Evolutionary conservation across 2,329 filamentous ascomycete species (phyloP).

Genomic region (Fusarium falciforme): DNA sequence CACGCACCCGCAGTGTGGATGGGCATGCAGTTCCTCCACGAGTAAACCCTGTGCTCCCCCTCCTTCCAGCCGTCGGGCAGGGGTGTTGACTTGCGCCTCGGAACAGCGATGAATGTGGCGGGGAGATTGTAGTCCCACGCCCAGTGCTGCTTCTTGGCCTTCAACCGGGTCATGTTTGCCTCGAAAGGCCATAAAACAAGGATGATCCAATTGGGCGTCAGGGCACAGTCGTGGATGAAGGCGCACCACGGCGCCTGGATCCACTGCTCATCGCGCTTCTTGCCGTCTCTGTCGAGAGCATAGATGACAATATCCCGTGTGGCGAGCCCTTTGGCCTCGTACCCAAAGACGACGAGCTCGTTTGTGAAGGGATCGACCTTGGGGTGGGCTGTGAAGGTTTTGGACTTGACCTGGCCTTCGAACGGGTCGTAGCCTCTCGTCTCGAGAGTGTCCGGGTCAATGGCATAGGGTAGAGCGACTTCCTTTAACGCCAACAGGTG

Average conservation of each 20-base stretch:
- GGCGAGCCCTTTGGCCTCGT: background rate
- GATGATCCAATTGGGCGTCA: background rate
- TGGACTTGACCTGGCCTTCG: background rate
- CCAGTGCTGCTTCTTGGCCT: background rate
- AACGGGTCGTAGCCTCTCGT: background rate
- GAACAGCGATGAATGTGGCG: background rate
- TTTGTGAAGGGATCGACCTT: background rate
- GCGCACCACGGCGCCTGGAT: background rate
- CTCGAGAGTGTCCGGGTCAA: background rate
- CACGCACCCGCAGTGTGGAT: conserved; percentile 19
- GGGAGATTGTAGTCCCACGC: background rate
- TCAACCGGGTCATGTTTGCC: background rate
- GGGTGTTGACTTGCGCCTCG: background rate
- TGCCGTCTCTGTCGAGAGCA: background rate
- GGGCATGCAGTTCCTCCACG: background rate
- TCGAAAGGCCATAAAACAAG: background rate
- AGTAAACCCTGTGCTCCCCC: background rate
- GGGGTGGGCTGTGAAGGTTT: background rate
- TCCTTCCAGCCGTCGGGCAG: background rate
- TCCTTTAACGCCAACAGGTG: background rate
- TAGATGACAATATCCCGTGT: background rate
- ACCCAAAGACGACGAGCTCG: background rate
- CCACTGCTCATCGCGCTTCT: background rate
- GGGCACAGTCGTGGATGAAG: background rate
- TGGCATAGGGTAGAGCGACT: background rate